Conservation (phyloP, 2,329 filamentous ascomycete species). For the Colletotrichum plurivorum region DNA sequence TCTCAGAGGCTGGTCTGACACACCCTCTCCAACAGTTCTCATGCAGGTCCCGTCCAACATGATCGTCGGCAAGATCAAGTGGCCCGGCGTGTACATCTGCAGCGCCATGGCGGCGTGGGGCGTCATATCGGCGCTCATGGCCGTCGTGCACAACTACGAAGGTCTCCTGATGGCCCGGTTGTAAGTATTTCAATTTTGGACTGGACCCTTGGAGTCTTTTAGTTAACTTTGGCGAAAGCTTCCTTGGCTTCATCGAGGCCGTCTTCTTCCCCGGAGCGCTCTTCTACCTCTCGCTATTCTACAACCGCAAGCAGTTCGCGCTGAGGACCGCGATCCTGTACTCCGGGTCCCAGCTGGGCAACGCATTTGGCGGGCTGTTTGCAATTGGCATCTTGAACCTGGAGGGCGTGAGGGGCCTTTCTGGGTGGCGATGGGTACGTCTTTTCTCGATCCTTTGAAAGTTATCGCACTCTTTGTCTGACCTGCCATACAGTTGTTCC, state of each 20-base stretch:
- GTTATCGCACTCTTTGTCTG: background rate
- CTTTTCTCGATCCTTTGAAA: rapidly evolving
- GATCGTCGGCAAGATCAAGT: slow-evolving; percentile 41
- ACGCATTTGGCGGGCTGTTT: slow-evolving; percentile 54
- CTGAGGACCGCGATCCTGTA: slow-evolving; percentile 52
- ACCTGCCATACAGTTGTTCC: slow-evolving; percentile 18
- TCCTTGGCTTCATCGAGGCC: slow-evolving; percentile 40
- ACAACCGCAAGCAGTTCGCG: slow-evolving; percentile 54
- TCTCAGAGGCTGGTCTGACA: background rate
- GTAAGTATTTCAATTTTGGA: no score
- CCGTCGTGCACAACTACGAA: slow-evolving; percentile 60
- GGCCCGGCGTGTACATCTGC: slow-evolving; percentile 43
- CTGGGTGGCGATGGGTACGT: slow-evolving; percentile 72
- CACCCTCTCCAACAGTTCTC: slow-evolving; percentile 39
- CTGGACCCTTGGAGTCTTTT: no score
- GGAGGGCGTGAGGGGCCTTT: slow-evolving; percentile 72
- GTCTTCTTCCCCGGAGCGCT: slow-evolving; percentile 59
- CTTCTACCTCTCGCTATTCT: slow-evolving; percentile 56
- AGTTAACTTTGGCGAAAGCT: background rate
- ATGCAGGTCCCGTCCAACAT: slow-evolving; percentile 56
- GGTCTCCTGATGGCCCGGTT: slow-evolving; percentile 47
- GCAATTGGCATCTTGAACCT: slow-evolving; percentile 65
- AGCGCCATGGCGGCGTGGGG: slow-evolving; percentile 45
- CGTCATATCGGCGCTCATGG: slow-evolving; percentile 52
- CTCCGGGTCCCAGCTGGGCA: slow-evolving; percentile 48